Base-by-base conservation (phyloP, 1,284 basidiomycete genomes). In the Sporisorium reilianum region DNA sequence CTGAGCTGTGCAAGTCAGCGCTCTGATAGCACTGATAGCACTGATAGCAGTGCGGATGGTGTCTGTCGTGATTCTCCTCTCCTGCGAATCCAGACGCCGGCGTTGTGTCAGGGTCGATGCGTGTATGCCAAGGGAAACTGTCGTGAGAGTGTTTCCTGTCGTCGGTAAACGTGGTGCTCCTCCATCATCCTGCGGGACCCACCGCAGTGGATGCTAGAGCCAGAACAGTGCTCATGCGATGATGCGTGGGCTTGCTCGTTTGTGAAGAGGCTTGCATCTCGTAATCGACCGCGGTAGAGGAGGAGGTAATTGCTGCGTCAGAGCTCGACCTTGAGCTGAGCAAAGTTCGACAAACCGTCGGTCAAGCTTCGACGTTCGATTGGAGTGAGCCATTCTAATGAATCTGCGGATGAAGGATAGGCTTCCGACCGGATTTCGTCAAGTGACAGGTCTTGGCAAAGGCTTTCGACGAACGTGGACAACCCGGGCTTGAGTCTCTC, bases 371-470 rank as follows among this genome's bases (percentile, higher is more conserved):
- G 6, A 34, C 23, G 10, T 2, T 9, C 20, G n/a, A 14, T 32
- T 32, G 6, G 12, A 52, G 16, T 28, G 40, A 23, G 10, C 14
- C 38, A 28, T 5, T 1, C 1, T 8, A 20, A 9, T 25, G 23
- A 22, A 23, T 42, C 49, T 20, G n/a, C 38, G 38, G n/a, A 41
- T 41, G 61, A 42, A 64, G 11, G 55, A 30, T 12, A 23, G 6
- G 18, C 49, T 16, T 32, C 49, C 61, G 50, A 57, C 40, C 34
- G 49, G 34, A 16, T 26, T 45, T 26, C 26, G 11, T 16, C 20
- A 34, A 16, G 6, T 48, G 61, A 57, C 54, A 57, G 53, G 49
- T 57, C 61, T 57, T 64, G 61, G 61, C 61, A 57, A 23, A 12
- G 44, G 34, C 42, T 26, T 34, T 46, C n/a, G 40, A 25, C 46